phyloP scores from a whole-genome alignment of 768 basidiomycete species.

The Podaxis sp. region DNA sequence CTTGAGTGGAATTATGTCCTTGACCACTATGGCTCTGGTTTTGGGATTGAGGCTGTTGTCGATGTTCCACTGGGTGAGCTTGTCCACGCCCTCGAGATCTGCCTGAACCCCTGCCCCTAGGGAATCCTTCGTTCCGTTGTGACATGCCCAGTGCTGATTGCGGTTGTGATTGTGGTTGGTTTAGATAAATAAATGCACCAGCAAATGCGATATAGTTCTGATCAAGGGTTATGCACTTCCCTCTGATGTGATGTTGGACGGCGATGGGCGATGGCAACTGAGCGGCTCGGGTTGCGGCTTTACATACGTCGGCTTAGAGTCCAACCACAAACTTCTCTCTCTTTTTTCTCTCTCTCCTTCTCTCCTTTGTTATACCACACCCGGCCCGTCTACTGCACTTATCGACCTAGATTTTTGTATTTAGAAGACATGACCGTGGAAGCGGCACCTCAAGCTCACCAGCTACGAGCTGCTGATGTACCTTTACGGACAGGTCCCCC shows the following conservation, averaged over 20 bases:
- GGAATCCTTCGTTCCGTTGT: background rate
- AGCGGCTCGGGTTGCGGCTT: background rate
- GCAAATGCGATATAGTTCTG: too few relatives aligned
- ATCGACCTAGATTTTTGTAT: too few relatives aligned
- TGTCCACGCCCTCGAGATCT: constrained; percentile 2
- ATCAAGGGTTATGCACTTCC: background rate
- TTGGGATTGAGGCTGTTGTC: background rate
- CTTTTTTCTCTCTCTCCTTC: background rate
- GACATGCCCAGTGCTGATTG: background rate
- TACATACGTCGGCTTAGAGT: background rate
- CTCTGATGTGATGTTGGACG: background rate
- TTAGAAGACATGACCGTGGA: background rate
- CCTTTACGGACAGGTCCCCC: constrained; percentile 57
- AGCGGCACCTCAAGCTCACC: background rate
- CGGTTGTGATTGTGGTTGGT: background rate
- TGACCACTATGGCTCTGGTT: background rate
- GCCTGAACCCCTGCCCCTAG: background rate
- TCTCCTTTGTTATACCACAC: background rate
- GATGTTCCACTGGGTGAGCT: background rate
- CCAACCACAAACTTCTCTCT: background rate
- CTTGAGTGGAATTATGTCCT: background rate
- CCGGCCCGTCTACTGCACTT: too few relatives aligned
- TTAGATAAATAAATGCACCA: too few relatives aligned
- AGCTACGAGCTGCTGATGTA: constrained; percentile 21
- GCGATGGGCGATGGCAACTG: background rate